phyloP scores from a whole-genome alignment of 768 basidiomycete genomes.

The Hortiboletus campestris region DNA sequence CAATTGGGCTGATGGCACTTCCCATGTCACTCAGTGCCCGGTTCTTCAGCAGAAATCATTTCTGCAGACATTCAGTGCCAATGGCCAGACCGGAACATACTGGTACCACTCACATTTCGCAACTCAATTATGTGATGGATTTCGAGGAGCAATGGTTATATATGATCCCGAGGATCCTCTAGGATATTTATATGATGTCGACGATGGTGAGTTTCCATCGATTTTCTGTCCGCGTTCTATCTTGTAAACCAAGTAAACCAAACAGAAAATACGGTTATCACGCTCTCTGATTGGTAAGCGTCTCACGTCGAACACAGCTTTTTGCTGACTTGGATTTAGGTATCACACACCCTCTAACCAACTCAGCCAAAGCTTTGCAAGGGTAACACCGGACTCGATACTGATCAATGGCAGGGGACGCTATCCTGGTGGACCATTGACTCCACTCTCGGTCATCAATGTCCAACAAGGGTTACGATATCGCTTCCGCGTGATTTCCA shows the following conservation, averaged over 20 bases:
- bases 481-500: background rate
- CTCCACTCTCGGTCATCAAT: conserved; percentile 1
- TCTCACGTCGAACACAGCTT: background rate
- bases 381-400: background rate
- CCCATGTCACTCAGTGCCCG: conserved; percentile 2
- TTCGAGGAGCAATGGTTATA: conserved; percentile 29
- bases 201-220: conserved; percentile 32
- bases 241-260: background rate
- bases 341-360: background rate
- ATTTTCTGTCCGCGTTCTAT: background rate
- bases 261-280: conserved; percentile 36
- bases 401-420: conserved; percentile 6
- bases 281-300: conserved; percentile 1
- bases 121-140: conserved; percentile 1
- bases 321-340: background rate
- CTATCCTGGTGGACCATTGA: conserved; percentile 1
- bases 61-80: conserved; percentile 32
- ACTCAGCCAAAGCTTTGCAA: background rate
- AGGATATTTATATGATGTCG: conserved; percentile 39
- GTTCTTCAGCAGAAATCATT: conserved; percentile 26
- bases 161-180: conserved; percentile 5
- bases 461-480: conserved; percentile 1
- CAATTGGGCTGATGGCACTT: conserved; percentile 4
- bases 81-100: conserved; percentile 34
- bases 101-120: conserved; percentile 37